These are phyloP conservation scores for Barnettozyma salicaria DNA, from an alignment of 805 yeast genomes.

Conservation along the genomic window DNA sequence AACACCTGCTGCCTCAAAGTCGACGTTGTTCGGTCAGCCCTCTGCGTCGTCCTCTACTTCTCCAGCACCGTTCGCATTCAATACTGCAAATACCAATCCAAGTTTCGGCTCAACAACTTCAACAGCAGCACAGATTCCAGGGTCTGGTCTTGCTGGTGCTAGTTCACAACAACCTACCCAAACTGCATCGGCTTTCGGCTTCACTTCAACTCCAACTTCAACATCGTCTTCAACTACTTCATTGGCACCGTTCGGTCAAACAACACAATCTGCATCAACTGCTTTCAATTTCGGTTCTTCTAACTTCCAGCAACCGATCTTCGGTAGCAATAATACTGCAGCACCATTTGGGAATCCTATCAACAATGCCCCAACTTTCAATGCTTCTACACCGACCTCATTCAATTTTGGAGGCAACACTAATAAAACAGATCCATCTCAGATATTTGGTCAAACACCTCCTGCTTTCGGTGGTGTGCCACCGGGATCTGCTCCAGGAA, in stretches of 20 bases:
- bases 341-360: no score
- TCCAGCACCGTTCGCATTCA: slow-evolving; percentile 7
- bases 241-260: slow-evolving; percentile 14
- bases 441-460: slow-evolving; percentile 11
- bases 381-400: slow-evolving; percentile 8
- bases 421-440: slow-evolving; percentile 9
- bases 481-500: slow-evolving; percentile 17
- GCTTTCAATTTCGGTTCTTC: slow-evolving; percentile 16
- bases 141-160: slow-evolving; percentile 12
- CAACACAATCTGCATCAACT: slow-evolving; percentile 14
- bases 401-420: slow-evolving; percentile 9
- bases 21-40: neutral
- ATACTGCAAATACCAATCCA: slow-evolving; percentile 3
- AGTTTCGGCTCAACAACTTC: slow-evolving; percentile 17
- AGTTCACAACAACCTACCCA: slow-evolving; percentile 1
- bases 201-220: slow-evolving; percentile 19
- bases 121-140: slow-evolving; percentile 10
- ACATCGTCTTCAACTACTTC: slow-evolving; percentile 14
- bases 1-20: neutral
- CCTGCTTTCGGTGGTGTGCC: slow-evolving; percentile 6
- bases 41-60: slow-evolving; percentile 6
- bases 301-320: slow-evolving; percentile 11
- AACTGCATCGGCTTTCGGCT: slow-evolving; percentile 17
- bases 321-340: slow-evolving; percentile 8
- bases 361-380: neutral